Percentiles rank a stretch among this genome's conserved stretches.
Conservation (phyloP, 176 grass and related monocot genomes). For the Avena eriantha region DNA sequence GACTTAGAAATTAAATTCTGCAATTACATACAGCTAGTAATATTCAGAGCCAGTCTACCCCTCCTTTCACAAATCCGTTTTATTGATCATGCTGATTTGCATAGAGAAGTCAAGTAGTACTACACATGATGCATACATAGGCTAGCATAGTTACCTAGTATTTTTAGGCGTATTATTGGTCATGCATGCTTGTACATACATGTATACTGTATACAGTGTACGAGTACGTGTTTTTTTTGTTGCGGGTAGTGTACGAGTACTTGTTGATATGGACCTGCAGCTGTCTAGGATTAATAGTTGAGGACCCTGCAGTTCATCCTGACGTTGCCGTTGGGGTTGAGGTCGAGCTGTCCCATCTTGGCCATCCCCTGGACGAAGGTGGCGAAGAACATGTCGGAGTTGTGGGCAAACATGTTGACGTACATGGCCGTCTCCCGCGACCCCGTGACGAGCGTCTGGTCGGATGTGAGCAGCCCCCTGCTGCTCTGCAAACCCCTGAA, state of each 20-base stretch:
- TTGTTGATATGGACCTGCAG: background rate
- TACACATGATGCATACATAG: background rate
- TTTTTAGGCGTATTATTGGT: background rate
- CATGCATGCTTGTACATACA: no score
- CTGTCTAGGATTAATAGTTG: background rate
- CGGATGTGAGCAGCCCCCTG: constrained; percentile 49
- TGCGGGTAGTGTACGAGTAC: no score
- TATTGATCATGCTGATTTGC: background rate
- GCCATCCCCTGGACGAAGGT: constrained; percentile 49
- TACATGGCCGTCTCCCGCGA: constrained; percentile 33
- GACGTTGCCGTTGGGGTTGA: constrained; percentile 48
- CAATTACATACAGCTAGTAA: no score
- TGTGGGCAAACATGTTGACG: constrained; percentile 45
- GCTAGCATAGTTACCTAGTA: background rate
- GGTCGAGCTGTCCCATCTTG: constrained; percentile 54
- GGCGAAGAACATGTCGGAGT: constrained; percentile 50
- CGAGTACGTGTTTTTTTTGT: no score
- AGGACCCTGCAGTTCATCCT: constrained; percentile 36
- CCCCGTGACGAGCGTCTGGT: constrained; percentile 47
- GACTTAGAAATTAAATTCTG: no score
- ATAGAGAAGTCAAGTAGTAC: background rate
- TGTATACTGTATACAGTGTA: no score
- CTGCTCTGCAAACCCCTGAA: constrained; percentile 44
- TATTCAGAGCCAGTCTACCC: no score
- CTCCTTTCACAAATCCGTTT: background rate